Conservation (phyloP, 371 early-diverging fungal genomes). For the Umbelopsis sp. region DNA sequence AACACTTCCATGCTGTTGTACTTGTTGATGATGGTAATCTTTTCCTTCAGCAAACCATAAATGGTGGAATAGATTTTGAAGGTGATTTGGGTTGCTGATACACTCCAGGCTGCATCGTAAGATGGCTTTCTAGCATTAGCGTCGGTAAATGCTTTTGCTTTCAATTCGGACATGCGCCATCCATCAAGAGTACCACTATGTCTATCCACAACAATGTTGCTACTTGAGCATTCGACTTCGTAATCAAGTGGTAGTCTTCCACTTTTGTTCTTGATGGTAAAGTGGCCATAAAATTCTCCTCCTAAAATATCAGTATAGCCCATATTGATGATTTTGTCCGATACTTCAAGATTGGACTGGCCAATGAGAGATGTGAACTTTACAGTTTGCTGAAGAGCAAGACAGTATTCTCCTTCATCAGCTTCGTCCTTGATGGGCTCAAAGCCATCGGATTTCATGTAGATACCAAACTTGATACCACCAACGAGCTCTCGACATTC, state of each 20-base stretch:
- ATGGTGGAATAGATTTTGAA: conserved; percentile 62
- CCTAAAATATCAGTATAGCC: conserved; percentile 59
- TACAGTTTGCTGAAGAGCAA: conserved; percentile 71
- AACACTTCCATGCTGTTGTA: conserved; percentile 72
- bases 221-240: conserved; percentile 57
- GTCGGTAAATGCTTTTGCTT: conserved; percentile 3
- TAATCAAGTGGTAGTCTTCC: conserved; percentile 70
- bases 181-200: conserved; percentile 63
- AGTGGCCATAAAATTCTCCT: conserved; percentile 62
- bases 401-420: conserved; percentile 31
- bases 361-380: conserved; percentile 85
- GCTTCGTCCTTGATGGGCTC: conserved; percentile 10
- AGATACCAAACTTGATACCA: conserved; percentile 78
- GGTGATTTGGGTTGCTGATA: conserved; percentile 56
- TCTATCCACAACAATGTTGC: conserved; percentile 63
- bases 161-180: conserved; percentile 36
- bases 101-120: conserved; percentile 25
- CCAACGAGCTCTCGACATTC: conserved; percentile 81
- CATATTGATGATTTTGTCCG: conserved; percentile 58
- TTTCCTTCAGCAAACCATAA: conserved; percentile 67
- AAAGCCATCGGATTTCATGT: conserved; percentile 46
- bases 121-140: conserved; percentile 18
- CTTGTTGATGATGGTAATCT: conserved; percentile 67
- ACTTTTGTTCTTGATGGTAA: conserved; percentile 65
- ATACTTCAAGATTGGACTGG: conserved; percentile 74